A percentile compares a stretch with the other conserved stretches of the same genome.
Conservation (phyloP, 768 basidiomycete genomes). For the Chalciporus pseudorubinellus region DNA sequence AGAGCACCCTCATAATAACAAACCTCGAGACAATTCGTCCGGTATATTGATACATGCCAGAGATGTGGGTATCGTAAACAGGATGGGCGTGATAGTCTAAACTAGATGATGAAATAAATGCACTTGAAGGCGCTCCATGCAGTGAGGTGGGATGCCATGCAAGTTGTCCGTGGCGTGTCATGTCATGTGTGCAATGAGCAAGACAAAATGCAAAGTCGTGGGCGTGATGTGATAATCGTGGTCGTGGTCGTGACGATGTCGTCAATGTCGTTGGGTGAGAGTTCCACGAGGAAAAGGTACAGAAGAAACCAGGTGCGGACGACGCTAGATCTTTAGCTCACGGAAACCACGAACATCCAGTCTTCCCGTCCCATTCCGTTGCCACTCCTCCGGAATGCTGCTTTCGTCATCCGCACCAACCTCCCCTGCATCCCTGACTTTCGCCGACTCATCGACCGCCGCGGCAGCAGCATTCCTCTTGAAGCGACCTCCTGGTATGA, state of each 20-base stretch:
- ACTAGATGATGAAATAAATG: slow-evolving; percentile 29
- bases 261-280: background rate
- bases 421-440: slow-evolving; percentile 22
- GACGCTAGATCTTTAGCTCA: slow-evolving; percentile 63
- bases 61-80: slow-evolving; percentile 27
- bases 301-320: background rate
- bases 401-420: slow-evolving; percentile 34
- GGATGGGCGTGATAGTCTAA: slow-evolving; percentile 23
- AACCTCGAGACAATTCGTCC: background rate
- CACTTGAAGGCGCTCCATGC: slow-evolving; percentile 4
- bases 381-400: slow-evolving; percentile 49
- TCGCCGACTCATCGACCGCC: slow-evolving; percentile 8
- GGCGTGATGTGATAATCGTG: background rate
- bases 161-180: slow-evolving; percentile 4
- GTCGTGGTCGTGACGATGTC: slow-evolving; percentile 11
- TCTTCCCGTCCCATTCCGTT: slow-evolving; percentile 65
- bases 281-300: background rate
- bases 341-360: slow-evolving; percentile 76
- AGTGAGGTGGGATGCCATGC: slow-evolving; percentile 2
- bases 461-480: slow-evolving; percentile 29
- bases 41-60: slow-evolving; percentile 30
- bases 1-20: no score
- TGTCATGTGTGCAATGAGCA: slow-evolving; percentile 8
- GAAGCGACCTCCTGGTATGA: slow-evolving; percentile 60
- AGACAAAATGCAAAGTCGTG: slow-evolving; percentile 2